Base-by-base conservation (phyloP, 371 early-diverging fungal species). In the Mucor plumbeus region DNA sequence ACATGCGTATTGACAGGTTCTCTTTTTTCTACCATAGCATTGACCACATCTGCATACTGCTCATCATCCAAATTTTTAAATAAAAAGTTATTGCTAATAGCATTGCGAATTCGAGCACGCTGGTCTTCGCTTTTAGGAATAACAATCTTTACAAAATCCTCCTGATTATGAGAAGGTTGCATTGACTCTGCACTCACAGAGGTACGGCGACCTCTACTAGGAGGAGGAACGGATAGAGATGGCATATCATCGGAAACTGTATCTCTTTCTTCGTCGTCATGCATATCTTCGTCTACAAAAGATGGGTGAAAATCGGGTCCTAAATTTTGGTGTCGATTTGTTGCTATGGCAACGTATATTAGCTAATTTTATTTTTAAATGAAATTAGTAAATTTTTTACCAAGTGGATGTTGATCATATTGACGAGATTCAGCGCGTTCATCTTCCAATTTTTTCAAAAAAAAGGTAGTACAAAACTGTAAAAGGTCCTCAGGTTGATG, bases 161-260 rank as follows among this genome's bases (percentile, higher is more conserved):
- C 26, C 3, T 26, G 83, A 92, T 67, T 88, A 86, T 34, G 81
- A 68, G 89, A 84, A 8, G 96, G 96, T 13, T 92, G 90, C 94
- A 97, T 93, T 33, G 94, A 94, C 78, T 96, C 96, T n/a, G 96
- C 95, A 61, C 91, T 91, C 59, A 98, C 96, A 26, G 94, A 94
- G 47, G 92, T 90, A 63, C 98, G 92, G 40, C 98, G 89, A 21
- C 92, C 92, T 17, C 80, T 67, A 63, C 11, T 40, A 36, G 59
- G 67, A 56, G 5, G 53, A 19, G 4, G 26, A 26, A 26, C 26
- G 26, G 26, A 26, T 26, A 26, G 26, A 26, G 26, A 26, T 26
- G 68, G 67, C n/a, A 71, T 33, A 5, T 67, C 63, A 38, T 64
- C 60, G 0, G 59, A 15, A 15, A 71, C 55, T 5, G 39, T 64